Base-by-base conservation (phyloP, 371 early-diverging fungal species). In the Rhizopus microsporus region DNA sequence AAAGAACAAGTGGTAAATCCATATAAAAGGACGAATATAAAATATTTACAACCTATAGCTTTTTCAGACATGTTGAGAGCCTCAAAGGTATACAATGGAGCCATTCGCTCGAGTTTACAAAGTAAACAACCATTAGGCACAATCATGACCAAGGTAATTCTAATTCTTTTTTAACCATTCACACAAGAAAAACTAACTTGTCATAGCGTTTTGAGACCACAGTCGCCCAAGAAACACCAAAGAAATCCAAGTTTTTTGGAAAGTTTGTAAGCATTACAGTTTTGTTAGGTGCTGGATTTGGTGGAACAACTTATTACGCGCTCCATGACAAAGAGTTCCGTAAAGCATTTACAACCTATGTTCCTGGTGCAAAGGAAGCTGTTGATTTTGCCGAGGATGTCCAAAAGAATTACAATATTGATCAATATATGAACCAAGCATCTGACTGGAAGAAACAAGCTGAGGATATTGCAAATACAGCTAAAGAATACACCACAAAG, bases 41-140 rank as follows among this genome's bases (percentile, higher is more conserved):
- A 2, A 23, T 23, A 10, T n/a, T 46, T 4, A 23, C 46, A 31
- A 32, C 0, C 5, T 32, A 15, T 32, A 15, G 16, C 29, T 45
- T 45, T 33, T 52, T 7, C 44, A 31, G 15, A 16, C n/a, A 68
- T 68, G 68, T 63, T 68, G 63, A 62, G 63, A 68, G 68, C 57
- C 29, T 54, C 68, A 9, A 68, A 59, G 57, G 56, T 68, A 54
- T 63, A 53, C 44, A 50, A 56, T 46, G 60, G 68, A 29, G 62
- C 56, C 42, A 45, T 57, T 45, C 63, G 68, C 30, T 57, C 63
- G 9, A 59, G 53, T 39, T 35, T 63, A 29, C 17, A 45, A 13
- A 34, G 6, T 12, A 7, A 42, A 17, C 15, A 30, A 29, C 30
- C 29, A 8, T n/a, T 45, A 35, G 37, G 51, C 13, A 34, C 59